These are phyloP conservation scores for Beauveria asiatica DNA, from an alignment of 2,329 filamentous ascomycete species.

Conservation along the genomic window DNA sequence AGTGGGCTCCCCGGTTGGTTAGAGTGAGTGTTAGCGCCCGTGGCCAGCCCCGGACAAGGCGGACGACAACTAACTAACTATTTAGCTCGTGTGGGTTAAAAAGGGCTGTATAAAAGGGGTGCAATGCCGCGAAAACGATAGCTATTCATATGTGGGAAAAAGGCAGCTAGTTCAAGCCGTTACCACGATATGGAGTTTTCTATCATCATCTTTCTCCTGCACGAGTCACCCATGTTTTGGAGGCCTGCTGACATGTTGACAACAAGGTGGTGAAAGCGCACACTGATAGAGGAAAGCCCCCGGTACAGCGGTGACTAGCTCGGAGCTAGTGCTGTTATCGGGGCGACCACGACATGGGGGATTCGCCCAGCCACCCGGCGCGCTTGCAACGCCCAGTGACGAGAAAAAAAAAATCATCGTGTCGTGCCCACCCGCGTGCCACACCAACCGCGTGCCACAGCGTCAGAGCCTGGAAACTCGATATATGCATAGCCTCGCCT, in stretches of 20 bases:
- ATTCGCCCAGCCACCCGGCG: not conserved
- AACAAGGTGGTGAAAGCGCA: not conserved
- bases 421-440: too few species aligned
- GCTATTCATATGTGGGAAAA: not conserved
- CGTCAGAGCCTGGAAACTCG: not conserved
- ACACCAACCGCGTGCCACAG: not conserved
- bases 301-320: slow-evolving; percentile 9
- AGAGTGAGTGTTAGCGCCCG: slow-evolving; percentile 6
- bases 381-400: too few species aligned
- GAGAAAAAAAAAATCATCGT: too few species aligned
- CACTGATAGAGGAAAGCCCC: not conserved
- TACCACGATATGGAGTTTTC: too few species aligned
- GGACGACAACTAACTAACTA: too few species aligned
- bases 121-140: not conserved
- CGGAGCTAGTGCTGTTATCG: slow-evolving; percentile 6
- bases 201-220: not conserved
- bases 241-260: not conserved
- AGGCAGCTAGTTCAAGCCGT: not conserved
- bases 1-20: not conserved
- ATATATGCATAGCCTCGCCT: slow-evolving; percentile 1
- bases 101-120: not conserved
- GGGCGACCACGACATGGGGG: slow-evolving; percentile 2
- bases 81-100: not conserved
- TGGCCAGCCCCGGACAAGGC: not conserved
- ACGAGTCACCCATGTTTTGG: not conserved